Conservation (phyloP, 345 rosid genomes). For the Raphanus sativus region DNA sequence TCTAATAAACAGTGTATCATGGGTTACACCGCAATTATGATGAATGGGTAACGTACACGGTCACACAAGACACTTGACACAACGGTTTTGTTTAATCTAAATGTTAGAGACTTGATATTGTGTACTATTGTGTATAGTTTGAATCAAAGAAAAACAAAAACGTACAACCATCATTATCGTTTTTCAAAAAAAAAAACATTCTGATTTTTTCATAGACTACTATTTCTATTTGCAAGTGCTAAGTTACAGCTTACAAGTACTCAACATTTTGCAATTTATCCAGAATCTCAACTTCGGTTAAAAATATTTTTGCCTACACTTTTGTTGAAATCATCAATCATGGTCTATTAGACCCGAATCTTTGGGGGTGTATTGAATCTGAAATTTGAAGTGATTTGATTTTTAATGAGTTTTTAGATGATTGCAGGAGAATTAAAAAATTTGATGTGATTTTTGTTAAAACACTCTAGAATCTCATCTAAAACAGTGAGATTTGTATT, state of each 20-base stretch:
- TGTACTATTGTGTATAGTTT: background rate
- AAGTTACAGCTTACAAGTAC: background rate
- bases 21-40: background rate
- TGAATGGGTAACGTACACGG: background rate
- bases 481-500: no score
- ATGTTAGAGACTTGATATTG: background rate
- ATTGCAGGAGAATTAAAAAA: no score
- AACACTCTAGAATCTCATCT: no score
- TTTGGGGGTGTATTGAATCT: no score
- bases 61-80: background rate
- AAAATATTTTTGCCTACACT: background rate
- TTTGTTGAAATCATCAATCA: constrained; percentile 2
- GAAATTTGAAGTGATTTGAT: no score
- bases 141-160: background rate
- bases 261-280: background rate
- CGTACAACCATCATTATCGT: background rate
- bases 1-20: background rate
- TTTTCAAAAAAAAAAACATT: background rate
- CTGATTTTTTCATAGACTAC: background rate
- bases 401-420: no score
- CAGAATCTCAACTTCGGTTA: background rate
- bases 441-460: no score
- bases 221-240: background rate
- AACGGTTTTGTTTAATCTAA: background rate
- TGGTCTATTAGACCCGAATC: background rate